Evolutionary conservation across 352 stramenopile species (phyloP), one percentile per base, ranked within the genome.

Genomic region (Pythium aristosporum): DNA sequence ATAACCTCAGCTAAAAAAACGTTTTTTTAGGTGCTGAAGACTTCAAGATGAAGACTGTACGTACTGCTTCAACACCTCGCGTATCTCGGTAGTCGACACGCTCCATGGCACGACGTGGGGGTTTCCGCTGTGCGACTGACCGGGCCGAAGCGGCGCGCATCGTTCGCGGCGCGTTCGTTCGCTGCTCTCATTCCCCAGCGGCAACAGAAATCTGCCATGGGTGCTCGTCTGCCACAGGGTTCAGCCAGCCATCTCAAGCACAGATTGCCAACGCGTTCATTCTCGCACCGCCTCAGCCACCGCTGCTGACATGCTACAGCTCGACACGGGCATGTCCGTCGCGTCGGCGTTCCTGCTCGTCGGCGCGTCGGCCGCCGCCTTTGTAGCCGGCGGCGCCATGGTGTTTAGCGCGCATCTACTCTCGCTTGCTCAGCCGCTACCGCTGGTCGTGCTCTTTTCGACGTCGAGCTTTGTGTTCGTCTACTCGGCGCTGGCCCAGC

Each of bases 361-460:
- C 5, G 44, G n/a, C n/a, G 54, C 48, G 5, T 55, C 66, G 46
- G 60, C 60, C 2, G 15, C 51, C 18, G 66, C 60, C 39, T 68
- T 68, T 20, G 60, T 73, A 18, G 32, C 50, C 2, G 66, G 66
- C 16, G 66, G 60, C n/a, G 34, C 55, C 20, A 68, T 73, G 66
- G 66, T 73, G 60, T 73, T 65, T 60, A 73, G 66, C 60, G 61
- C 61, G n/a, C 12, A 59, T 37, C 47, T 68, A 34, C 61, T 68
- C 34, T 65, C 66, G 7, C 48, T 68, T 2, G 66, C 66, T 20
- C 55, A 52, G 42, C 66, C 66, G 16, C 55, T 68, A 8, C 42
- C 55, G 23, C 60, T 73, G n/a, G 55, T 68, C 30, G 39, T 73
- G n/a, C n/a, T 73, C n/a, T 65, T 73, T 43, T 63, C 55, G n/a